Evolutionary conservation across 108 stramenopile genomes (phyloP).

Genomic region (Parietichytrium sp.): DNA sequence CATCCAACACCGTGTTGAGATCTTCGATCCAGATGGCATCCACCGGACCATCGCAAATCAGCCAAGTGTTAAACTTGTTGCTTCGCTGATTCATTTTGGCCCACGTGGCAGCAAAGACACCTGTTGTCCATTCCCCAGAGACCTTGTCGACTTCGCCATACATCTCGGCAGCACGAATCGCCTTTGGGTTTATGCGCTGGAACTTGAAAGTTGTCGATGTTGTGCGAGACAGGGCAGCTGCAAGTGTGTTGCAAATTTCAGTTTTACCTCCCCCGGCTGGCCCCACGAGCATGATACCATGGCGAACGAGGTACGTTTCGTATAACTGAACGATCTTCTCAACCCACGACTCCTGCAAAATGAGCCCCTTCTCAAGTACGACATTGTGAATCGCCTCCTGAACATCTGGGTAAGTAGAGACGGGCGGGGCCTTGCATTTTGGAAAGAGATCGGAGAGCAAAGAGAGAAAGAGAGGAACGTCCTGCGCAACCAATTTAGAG

Average conservation of each 20-base stretch:
- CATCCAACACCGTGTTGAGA: constrained; percentile 85
- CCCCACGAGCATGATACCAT: constrained; percentile 87
- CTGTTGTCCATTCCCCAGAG: constrained; percentile 84
- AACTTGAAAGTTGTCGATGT: constrained; percentile 73
- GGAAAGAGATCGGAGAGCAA: constrained; percentile 82
- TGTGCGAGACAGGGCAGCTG: constrained; percentile 70
- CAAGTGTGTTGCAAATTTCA: constrained; percentile 73
- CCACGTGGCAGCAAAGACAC: constrained; percentile 88
- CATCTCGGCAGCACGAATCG: constrained; percentile 85
- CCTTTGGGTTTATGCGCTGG: constrained; percentile 80
- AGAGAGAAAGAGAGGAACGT: constrained; percentile 83
- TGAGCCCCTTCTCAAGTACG: constrained; percentile 40
- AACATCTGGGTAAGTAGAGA: constrained; percentile 75
- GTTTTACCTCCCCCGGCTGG: constrained; percentile 85
- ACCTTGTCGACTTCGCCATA: constrained; percentile 85
- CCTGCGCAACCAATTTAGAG: constrained; percentile 83
- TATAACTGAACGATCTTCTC: constrained; percentile 83
- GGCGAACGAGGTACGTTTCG: constrained; percentile 71
- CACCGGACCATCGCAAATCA: constrained; percentile 87
- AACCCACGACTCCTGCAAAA: constrained; percentile 66
- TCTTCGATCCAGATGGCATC: constrained; percentile 94
- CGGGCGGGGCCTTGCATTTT: constrained; percentile 68
- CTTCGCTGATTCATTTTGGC: constrained; percentile 80
- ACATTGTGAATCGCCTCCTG: constrained; percentile 58
- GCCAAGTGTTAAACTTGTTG: constrained; percentile 82